A percentile compares a stretch with the other conserved stretches of the same genome.
Conservation (phyloP, 768 basidiomycete species). For the Pleurotus tuoliensis region DNA sequence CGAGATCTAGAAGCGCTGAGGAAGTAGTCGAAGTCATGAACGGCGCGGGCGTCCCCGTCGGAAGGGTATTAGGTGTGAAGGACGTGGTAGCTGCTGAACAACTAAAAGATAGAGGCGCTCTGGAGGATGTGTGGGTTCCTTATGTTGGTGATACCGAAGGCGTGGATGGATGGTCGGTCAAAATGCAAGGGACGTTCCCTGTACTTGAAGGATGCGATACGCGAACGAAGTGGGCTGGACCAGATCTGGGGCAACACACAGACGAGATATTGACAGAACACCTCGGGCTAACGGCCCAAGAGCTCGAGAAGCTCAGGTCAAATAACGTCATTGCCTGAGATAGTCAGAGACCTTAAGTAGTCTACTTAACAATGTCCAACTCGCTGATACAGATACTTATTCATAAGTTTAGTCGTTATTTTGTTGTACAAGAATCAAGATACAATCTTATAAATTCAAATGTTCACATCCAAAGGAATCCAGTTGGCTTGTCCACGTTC, state of each 20-base stretch:
- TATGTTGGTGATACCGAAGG: conserved; percentile 12
- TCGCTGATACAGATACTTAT: too few species aligned
- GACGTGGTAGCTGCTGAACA: conserved; percentile 63
- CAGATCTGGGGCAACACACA: conserved; percentile 60
- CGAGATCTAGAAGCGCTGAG: conserved; percentile 40
- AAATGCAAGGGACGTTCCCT: conserved; percentile 66
- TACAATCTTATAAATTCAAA: too few species aligned
- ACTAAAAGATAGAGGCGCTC: conserved; percentile 45
- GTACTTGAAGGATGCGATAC: conserved; percentile 55
- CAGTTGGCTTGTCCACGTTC: conserved; percentile 42
- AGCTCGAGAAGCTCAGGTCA: conserved; percentile 33
- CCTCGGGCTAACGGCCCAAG: conserved; percentile 33
- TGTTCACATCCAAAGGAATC: conserved; percentile 49
- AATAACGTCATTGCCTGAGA: conserved; percentile 40
- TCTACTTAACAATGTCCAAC: too few species aligned
- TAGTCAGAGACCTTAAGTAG: too few species aligned
- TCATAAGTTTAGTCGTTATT: too few species aligned
- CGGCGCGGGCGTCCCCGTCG: conserved; percentile 56
- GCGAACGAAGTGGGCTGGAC: conserved; percentile 65
- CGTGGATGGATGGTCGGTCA: conserved; percentile 49
- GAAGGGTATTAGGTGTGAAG: conserved; percentile 57
- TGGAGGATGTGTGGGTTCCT: conserved; percentile 55
- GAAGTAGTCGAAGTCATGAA: conserved; percentile 51
- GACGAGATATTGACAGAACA: conserved; percentile 42
- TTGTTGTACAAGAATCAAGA: too few species aligned